Evolutionary conservation across 306 rosid genomes (phyloP).

Genomic region (Albizia julibrissin): DNA sequence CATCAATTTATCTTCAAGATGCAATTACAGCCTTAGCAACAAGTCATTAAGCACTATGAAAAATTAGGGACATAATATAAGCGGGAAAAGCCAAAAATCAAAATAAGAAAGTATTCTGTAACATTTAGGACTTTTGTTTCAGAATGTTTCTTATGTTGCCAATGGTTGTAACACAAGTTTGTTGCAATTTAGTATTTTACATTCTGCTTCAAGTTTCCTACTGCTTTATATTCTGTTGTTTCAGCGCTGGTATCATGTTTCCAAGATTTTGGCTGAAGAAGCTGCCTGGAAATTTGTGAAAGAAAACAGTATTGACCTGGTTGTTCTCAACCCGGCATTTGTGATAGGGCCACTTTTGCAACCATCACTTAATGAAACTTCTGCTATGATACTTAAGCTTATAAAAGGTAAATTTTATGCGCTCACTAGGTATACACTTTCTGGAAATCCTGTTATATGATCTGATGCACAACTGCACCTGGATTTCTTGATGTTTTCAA

Average conservation of each 20-base stretch:
- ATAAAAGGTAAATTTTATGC: conserved; percentile 55
- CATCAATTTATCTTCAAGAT: no score
- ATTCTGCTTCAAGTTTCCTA: conserved; percentile 3
- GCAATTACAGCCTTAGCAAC: not conserved
- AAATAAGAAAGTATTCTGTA: not conserved
- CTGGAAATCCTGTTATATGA: not conserved
- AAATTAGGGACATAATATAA: not conserved
- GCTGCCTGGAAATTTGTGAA: conserved; percentile 83
- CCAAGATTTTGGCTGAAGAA: conserved; percentile 89
- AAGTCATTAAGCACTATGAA: not conserved
- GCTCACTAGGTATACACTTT: not conserved
- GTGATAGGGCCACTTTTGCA: conserved; percentile 82
- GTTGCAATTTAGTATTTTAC: not conserved
- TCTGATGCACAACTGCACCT: conserved; percentile 1
- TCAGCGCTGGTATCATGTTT: conserved; percentile 75
- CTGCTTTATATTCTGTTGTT: conserved; percentile 13
- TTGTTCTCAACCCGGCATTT: conserved; percentile 68
- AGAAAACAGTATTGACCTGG: conserved; percentile 76
- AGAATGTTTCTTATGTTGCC: not conserved
- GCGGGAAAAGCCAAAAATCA: not conserved
- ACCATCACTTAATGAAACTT: conserved; percentile 67
- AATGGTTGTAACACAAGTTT: not conserved
- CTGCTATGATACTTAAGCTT: conserved; percentile 48
- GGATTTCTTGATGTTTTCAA: conserved; percentile 2
- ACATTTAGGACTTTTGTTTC: not conserved